Evolutionary conservation across 75 land plant genomes (phyloP).

Genomic region (Adiantum capillusveneris): DNA sequence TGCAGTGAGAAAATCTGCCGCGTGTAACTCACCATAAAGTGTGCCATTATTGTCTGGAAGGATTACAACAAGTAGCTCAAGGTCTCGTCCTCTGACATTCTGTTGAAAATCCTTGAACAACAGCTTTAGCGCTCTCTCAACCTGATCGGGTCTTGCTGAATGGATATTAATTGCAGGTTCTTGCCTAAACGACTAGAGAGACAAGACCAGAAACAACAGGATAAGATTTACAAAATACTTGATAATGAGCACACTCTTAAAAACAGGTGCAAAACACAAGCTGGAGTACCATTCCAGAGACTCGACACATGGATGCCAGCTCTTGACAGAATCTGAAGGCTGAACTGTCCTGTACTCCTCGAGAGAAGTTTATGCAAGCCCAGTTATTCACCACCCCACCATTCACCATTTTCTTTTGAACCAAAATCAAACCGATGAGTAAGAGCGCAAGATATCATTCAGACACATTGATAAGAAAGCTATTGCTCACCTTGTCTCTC

Average conservation of each 20-base stretch:
- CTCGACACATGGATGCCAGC: conserved; percentile 64
- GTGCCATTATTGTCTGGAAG: conserved; percentile 88
- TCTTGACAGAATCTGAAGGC: conserved; percentile 60
- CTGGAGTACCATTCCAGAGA: conserved; percentile 55
- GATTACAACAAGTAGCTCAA: conserved; percentile 70
- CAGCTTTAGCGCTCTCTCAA: conserved; percentile 51
- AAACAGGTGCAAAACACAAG: background rate
- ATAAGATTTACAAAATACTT: background rate
- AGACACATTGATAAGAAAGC: no score
- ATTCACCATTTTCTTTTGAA: conserved; percentile 67
- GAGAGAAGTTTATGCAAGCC: conserved; percentile 69
- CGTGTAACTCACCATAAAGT: conserved; percentile 55
- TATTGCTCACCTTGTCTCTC: conserved; percentile 90
- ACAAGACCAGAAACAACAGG: conserved; percentile 3
- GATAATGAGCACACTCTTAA: background rate
- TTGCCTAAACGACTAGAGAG: conserved; percentile 49
- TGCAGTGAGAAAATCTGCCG: background rate
- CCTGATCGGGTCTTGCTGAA: conserved; percentile 64
- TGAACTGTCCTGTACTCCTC: conserved; percentile 56
- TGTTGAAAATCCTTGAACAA: conserved; percentile 42
- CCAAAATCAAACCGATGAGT: background rate
- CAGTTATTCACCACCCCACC: conserved; percentile 61
- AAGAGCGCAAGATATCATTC: no score
- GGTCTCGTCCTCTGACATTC: conserved; percentile 51
- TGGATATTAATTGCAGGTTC: conserved; percentile 62